Percentiles rank a stretch among this genome's conserved stretches.
Conservation (phyloP, 352 stramenopile species). For the Pythium rishiriense region DNA sequence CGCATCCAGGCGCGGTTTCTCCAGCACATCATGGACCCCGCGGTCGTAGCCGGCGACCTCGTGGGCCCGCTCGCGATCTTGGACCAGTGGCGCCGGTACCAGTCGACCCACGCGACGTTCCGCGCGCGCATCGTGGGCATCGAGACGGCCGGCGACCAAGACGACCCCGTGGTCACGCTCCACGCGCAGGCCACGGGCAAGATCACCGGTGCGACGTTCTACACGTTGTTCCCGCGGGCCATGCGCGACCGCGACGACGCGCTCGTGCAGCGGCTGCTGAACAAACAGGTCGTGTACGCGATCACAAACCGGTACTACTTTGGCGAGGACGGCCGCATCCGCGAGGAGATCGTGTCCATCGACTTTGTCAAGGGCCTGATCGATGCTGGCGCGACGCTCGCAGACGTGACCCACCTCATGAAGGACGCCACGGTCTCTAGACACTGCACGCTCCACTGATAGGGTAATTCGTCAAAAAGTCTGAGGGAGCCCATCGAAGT, state of each 20-base stretch:
- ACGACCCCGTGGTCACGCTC: constrained; percentile 19
- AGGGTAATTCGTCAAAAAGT: neutral
- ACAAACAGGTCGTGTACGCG: constrained; percentile 17
- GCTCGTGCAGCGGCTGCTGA: constrained; percentile 21
- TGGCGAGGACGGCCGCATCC: constrained; percentile 20
- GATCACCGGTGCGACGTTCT: constrained; percentile 26
- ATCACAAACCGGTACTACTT: constrained; percentile 25
- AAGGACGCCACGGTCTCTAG: constrained; percentile 12
- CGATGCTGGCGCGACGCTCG: constrained; percentile 1
- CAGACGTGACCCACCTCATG: constrained; percentile 20
- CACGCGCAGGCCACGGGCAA: constrained; percentile 13
- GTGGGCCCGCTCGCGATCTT: constrained; percentile 15
- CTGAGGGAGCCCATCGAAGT: too few species aligned
- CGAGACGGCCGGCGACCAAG: constrained; percentile 3
- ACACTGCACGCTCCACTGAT: constrained; percentile 11
- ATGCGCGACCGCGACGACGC: neutral
- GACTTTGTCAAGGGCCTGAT: constrained; percentile 18
- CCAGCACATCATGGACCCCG: constrained; percentile 15
- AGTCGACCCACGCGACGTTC: constrained; percentile 19
- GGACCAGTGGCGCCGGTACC: constrained; percentile 26
- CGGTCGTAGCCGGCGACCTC: constrained; percentile 12
- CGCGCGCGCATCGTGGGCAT: constrained; percentile 1
- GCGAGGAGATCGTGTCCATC: constrained; percentile 19
- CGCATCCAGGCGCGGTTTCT: constrained; percentile 12
- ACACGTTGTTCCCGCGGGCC: constrained; percentile 19